Evolutionary conservation across 2,329 filamentous ascomycete species (phyloP).

Genomic region (Pseudogymnoascus sp.): DNA sequence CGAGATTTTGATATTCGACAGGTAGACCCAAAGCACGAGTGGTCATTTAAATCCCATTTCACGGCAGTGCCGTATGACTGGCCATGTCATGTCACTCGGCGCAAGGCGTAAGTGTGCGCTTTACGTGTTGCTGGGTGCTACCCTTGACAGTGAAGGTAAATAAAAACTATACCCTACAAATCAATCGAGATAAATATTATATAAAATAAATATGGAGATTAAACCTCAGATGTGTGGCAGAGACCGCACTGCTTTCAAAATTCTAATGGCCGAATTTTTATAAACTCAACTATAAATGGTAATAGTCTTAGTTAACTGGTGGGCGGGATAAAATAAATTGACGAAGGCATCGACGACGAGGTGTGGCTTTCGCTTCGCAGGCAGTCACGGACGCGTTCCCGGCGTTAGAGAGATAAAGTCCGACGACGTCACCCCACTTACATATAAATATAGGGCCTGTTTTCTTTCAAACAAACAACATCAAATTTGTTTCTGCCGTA

Average conservation of each 20-base stretch:
- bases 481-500: background rate
- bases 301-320: background rate
- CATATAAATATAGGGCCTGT: background rate
- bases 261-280: background rate
- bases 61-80: conserved; percentile 28
- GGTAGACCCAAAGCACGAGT: conserved; percentile 26
- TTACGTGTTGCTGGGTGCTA: background rate
- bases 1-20: conserved; percentile 32
- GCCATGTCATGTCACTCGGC: conserved; percentile 19
- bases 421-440: background rate
- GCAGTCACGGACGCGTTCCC: background rate
- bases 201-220: background rate
- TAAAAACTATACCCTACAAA: background rate
- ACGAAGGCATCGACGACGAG: background rate
- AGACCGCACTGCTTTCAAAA: background rate
- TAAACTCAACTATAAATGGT: background rate
- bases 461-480: background rate
- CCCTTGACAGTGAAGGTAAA: background rate
- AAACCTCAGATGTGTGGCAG: background rate
- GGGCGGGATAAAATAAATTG: background rate
- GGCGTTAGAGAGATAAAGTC: no score
- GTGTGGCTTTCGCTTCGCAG: conserved; percentile 2
- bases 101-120: background rate
- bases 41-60: conserved; percentile 32
- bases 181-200: background rate